Evolutionary conservation across 345 rosid species (phyloP), one percentile per base, ranked within the genome.

Genomic region (Eutrema japonicum): DNA sequence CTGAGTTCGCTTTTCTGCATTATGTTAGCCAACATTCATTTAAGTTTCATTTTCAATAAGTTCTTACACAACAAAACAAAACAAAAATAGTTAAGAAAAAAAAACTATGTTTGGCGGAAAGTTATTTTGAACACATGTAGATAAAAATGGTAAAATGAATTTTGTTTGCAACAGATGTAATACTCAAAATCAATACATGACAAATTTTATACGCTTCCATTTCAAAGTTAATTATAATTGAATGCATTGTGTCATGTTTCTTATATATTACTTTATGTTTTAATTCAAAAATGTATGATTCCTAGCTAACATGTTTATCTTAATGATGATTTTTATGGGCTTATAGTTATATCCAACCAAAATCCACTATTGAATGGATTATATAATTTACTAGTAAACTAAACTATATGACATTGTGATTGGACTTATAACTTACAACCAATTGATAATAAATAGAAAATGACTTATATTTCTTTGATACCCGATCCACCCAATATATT

Each of bases 51-150:
- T n/a, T n/a, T 10, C 10, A 4, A 11, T 10, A 51, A 9, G 1
- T 22, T 62, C 10, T 30, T 7, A 53, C 58, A 53, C 58, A 53
- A 54, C 55, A 63, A 72, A 52, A 18, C 37, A 12, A 41, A 48
- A 30, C 10, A 7, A 22, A 22, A 22, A 22, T 2, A 22, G 26
- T 22, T 22, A 1, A 18, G 22, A 18, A 22, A 22, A 22, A 22
- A 22, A 22, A 22, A 37, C 12, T 36, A 27, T 14, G 46, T 35
- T 32, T 64, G 41, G 32, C 42, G 4, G 38, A 69, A 58, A 6
- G 11, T 60, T 26, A 16, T 70, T 57, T 22, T 6, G 9, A n/a
- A 70, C 16, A 49, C 8, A 35, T 14, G 48, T 16, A n/a, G 22
- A 14, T 3, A 53, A 54, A 0, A 54, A 0, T 29, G 64, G 54